Conservation (phyloP, 208 protist genomes). For the Leptomonas pyrrhocoris region DNA sequence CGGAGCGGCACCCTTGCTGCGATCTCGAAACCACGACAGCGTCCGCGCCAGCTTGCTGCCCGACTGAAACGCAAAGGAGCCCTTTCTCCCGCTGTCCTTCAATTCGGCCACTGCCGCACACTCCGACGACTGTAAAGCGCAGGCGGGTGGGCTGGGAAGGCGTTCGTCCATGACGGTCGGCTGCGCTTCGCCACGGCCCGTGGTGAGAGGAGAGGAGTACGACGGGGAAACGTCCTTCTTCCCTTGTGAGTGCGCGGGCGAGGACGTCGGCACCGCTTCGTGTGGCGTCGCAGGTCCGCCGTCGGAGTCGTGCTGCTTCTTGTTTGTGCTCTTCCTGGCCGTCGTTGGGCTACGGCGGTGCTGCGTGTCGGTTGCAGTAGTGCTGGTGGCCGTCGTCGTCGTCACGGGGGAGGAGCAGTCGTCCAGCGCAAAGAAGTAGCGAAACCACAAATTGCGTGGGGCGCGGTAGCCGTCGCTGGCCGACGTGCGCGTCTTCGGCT, state of each 20-base stretch:
- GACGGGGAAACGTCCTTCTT: background rate
- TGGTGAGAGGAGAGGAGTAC: background rate
- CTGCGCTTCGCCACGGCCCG: background rate
- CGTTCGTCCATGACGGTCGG: background rate
- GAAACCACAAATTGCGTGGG: slow-evolving; percentile 62
- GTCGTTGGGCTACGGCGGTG: no score
- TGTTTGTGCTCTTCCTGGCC: no score
- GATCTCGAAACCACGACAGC: slow-evolving; percentile 16
- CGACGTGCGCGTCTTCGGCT: background rate
- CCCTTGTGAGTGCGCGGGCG: background rate
- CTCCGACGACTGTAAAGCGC: background rate
- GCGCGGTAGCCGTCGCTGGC: slow-evolving; percentile 36
- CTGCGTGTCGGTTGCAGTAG: no score
- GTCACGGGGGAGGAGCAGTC: background rate
- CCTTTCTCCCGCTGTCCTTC: background rate
- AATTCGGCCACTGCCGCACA: background rate
- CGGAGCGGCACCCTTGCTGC: background rate
- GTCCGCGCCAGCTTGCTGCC: slow-evolving; percentile 5
- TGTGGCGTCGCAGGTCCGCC: background rate
- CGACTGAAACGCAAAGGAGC: background rate
- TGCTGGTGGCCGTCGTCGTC: background rate
- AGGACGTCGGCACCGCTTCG: no score
- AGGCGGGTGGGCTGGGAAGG: background rate
- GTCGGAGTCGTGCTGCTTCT: background rate
- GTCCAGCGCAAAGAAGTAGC: slow-evolving; percentile 59